These are phyloP conservation scores for Thielaviopsis musarum DNA, from an alignment of 2,329 filamentous ascomycete genomes.

Conservation along the genomic window DNA sequence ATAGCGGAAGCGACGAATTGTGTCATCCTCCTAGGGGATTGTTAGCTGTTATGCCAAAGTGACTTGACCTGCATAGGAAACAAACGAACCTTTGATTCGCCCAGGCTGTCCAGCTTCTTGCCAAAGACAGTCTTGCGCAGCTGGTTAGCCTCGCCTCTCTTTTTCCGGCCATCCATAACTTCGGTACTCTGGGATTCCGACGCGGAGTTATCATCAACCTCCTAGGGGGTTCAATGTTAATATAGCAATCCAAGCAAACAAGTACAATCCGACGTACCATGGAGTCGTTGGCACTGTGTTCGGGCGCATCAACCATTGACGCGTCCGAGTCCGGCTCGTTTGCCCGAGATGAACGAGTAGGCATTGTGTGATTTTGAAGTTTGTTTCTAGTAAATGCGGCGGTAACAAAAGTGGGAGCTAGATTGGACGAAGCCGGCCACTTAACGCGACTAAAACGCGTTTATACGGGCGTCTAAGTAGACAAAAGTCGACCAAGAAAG, in stretches of 20 bases:
- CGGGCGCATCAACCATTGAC: conserved; percentile 45
- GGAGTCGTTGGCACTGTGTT: conserved; percentile 20
- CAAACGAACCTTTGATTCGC: conserved; percentile 69
- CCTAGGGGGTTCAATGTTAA: conserved; percentile 20
- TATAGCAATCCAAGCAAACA: not conserved
- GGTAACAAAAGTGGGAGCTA: conserved; percentile 13
- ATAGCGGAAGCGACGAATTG: conserved; percentile 84
- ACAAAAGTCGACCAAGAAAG: not conserved
- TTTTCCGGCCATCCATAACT: conserved; percentile 55
- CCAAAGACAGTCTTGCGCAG: conserved; percentile 84
- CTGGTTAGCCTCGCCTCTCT: conserved; percentile 72
- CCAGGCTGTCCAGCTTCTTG: conserved; percentile 82
- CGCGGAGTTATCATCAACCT: conserved; percentile 49
- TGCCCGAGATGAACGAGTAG: conserved; percentile 34
- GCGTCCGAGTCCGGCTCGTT: conserved; percentile 41
- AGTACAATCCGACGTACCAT: conserved; percentile 1
- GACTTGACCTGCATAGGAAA: conserved; percentile 1
- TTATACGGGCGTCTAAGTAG: not conserved
- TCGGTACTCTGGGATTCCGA: conserved; percentile 76
- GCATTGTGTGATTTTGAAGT: conserved; percentile 25
- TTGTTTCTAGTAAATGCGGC: conserved; percentile 34
- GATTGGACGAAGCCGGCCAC: conserved; percentile 4
- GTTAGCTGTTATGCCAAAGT: conserved; percentile 2
- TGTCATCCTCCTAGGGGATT: conserved; percentile 64
- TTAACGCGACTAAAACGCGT: conserved; percentile 8